Conservation (phyloP, 495 filamentous ascomycete genomes). For the Margaritispora aquatica region DNA sequence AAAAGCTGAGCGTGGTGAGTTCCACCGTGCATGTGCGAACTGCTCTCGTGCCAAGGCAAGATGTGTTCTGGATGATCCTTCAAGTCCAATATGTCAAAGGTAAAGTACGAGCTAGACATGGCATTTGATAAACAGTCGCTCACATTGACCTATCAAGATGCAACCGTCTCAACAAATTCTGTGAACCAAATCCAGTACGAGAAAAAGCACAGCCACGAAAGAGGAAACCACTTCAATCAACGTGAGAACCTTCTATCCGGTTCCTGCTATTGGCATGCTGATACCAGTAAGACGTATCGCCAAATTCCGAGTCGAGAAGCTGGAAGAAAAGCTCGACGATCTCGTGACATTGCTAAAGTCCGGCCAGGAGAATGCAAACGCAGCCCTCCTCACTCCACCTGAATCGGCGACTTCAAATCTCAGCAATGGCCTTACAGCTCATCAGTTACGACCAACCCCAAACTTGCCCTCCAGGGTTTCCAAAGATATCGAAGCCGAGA, state of each 20-base stretch:
- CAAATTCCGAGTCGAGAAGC: conserved; percentile 8
- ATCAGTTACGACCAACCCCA: background rate
- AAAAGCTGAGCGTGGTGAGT: background rate
- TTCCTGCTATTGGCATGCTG: background rate
- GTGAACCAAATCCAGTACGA: background rate
- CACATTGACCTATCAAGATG: background rate
- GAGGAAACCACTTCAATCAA: background rate
- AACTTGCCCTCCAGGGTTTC: background rate
- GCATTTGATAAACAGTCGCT: background rate
- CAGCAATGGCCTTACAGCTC: background rate
- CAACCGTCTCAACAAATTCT: conserved; percentile 1
- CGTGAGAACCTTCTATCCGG: background rate
- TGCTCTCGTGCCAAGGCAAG: conserved; percentile 10
- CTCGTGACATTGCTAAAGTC: conserved; percentile 14
- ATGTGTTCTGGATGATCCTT: background rate
- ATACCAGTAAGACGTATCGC: background rate
- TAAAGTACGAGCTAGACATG: background rate
- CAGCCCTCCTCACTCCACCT: background rate
- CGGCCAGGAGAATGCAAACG: background rate
- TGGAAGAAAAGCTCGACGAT: conserved; percentile 19
- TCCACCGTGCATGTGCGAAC: conserved; percentile 1
- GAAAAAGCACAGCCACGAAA: background rate
- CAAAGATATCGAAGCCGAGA: background rate
- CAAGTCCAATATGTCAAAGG: conserved; percentile 1
- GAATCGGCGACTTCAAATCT: background rate